A percentile compares a stretch with the other conserved stretches of the same genome.
phyloP scores from a whole-genome alignment of 2,329 filamentous ascomycete genomes.

The Exophiala oligosperma region DNA sequence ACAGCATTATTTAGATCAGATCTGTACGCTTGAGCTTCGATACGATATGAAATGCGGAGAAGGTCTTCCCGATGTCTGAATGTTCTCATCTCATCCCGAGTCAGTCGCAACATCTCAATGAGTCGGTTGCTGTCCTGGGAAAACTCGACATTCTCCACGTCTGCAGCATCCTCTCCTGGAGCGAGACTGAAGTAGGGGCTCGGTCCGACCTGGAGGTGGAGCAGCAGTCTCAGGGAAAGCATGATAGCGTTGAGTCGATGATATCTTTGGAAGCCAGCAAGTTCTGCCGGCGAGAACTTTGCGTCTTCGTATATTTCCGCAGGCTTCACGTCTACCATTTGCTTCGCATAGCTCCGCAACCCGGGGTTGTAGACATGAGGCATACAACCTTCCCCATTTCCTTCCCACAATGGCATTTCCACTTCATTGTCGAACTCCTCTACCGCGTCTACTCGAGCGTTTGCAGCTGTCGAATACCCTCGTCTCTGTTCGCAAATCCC shows the following conservation, averaged over 20 bases:
- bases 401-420: slow-evolving; percentile 13
- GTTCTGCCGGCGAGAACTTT: slow-evolving; percentile 13
- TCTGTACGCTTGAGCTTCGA: slow-evolving; percentile 12
- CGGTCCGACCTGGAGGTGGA: slow-evolving; percentile 21
- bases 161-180: slow-evolving; percentile 8
- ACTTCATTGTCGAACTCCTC: slow-evolving; percentile 2
- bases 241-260: slow-evolving; percentile 24
- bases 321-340: background rate
- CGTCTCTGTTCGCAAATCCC: slow-evolving; percentile 19
- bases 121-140: slow-evolving; percentile 14
- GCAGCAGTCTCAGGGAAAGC: slow-evolving; percentile 21
- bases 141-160: slow-evolving; percentile 3
- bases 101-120: slow-evolving; percentile 15
- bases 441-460: slow-evolving; percentile 5
- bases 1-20: slow-evolving; percentile 12
- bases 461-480: slow-evolving; percentile 17
- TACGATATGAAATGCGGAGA: slow-evolving; percentile 7
- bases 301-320: background rate
- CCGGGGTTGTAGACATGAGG: background rate
- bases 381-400: background rate
- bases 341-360: background rate
- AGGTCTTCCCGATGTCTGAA: slow-evolving; percentile 10
- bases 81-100: slow-evolving; percentile 15
- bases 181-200: slow-evolving; percentile 16
- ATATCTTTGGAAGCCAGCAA: slow-evolving; percentile 17